Conservation (phyloP, 768 basidiomycete species). For the Hortiboletus campestris region DNA sequence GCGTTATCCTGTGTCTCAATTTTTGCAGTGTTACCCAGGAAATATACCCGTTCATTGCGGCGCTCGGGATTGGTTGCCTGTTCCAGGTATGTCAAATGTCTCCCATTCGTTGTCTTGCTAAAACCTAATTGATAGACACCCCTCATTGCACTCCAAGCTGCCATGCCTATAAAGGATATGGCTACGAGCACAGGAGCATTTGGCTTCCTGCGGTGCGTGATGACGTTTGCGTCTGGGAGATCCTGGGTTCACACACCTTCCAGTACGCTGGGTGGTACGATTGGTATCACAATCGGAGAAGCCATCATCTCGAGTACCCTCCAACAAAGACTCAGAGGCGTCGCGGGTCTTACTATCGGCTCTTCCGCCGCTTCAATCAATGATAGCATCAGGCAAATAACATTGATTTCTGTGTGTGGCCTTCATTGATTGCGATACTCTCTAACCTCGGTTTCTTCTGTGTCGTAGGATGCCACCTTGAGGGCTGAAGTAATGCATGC, state of each 20-base stretch:
- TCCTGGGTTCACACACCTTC: neutral
- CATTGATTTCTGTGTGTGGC: slow-evolving; percentile 26
- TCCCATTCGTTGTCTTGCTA: neutral
- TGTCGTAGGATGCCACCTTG: slow-evolving; percentile 27
- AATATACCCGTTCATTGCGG: slow-evolving; percentile 33
- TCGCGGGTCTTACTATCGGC: slow-evolving; percentile 30
- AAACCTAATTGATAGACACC: slow-evolving; percentile 20
- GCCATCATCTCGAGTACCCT: slow-evolving; percentile 62
- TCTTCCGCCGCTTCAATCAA: slow-evolving; percentile 46
- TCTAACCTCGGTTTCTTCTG: slow-evolving; percentile 8
- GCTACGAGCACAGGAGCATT: slow-evolving; percentile 41
- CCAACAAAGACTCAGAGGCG: slow-evolving; percentile 10
- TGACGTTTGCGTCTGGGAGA: neutral
- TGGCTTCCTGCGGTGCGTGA: slow-evolving; percentile 30
- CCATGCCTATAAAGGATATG: slow-evolving; percentile 47
- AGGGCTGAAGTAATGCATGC: slow-evolving; percentile 36
- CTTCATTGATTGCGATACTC: neutral
- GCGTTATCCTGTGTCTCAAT: neutral
- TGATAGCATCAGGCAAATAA: slow-evolving; percentile 46
- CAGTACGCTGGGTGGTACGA: slow-evolving; percentile 69
- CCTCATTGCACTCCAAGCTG: slow-evolving; percentile 39
- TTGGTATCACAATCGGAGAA: slow-evolving; percentile 73
- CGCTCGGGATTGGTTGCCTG: slow-evolving; percentile 34
- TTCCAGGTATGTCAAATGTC: slow-evolving; percentile 27
- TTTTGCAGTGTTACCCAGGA: slow-evolving; percentile 30